Percentiles rank a stretch among this genome's conserved stretches.
phyloP scores from a whole-genome alignment of 768 basidiomycete genomes.

The Phylloporus rhodoxanthus region DNA sequence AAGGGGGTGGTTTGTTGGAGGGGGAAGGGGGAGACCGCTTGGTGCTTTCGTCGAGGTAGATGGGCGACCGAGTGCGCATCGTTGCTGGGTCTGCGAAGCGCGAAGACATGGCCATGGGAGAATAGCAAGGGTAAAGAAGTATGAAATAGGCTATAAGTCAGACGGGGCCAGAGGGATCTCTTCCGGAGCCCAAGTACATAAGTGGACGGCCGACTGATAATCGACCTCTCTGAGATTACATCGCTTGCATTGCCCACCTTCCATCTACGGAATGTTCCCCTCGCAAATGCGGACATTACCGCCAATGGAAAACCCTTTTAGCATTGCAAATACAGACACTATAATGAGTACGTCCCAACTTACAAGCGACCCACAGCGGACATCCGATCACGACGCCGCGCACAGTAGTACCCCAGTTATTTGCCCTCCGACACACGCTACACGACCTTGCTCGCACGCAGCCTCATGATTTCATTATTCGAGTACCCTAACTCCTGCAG shows the following conservation, averaged over 20 bases:
- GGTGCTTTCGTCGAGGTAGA: slow-evolving; percentile 23
- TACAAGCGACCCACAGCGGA: slow-evolving; percentile 27
- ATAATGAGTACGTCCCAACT: slow-evolving; percentile 8
- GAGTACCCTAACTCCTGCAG: slow-evolving; percentile 41
- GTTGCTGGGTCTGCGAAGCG: slow-evolving; percentile 25
- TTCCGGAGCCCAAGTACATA: slow-evolving; percentile 26
- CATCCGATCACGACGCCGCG: slow-evolving; percentile 13
- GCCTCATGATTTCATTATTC: slow-evolving; percentile 34
- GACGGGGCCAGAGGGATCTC: slow-evolving; percentile 18
- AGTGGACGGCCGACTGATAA: slow-evolving; percentile 29
- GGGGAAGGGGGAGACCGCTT: slow-evolving; percentile 31
- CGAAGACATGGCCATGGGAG: slow-evolving; percentile 20
- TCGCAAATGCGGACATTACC: slow-evolving; percentile 10
- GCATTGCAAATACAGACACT: slow-evolving; percentile 24
- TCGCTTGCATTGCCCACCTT: slow-evolving; percentile 21
- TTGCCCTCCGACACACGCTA: slow-evolving; percentile 20
- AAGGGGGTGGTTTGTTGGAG: slow-evolving; percentile 26
- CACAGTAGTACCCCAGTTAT: slow-evolving; percentile 16
- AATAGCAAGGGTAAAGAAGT: slow-evolving; percentile 10
- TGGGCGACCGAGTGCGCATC: slow-evolving; percentile 28
- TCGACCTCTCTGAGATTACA: slow-evolving; percentile 24
- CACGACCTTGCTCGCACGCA: slow-evolving; percentile 41
- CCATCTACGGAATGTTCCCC: slow-evolving; percentile 14
- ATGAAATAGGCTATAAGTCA: slow-evolving; percentile 27
- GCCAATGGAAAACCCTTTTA: slow-evolving; percentile 20